Evolutionary conservation across 164 flowering plant species (phyloP).

Genomic region (Saururus chinensis): DNA sequence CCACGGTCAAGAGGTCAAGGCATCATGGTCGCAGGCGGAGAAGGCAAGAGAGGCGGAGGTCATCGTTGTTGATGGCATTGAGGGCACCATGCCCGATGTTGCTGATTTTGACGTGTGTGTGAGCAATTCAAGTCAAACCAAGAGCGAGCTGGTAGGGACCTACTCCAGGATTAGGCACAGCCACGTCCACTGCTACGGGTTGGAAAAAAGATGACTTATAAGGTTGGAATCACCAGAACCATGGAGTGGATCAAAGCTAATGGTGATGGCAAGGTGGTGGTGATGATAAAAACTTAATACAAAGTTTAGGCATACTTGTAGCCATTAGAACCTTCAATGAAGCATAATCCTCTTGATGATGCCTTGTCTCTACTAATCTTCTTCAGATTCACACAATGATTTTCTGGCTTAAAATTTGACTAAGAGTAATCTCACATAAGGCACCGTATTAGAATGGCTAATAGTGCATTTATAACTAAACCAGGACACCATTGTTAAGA

Average conservation of each 20-base stretch:
- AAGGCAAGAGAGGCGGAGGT: constrained; percentile 1
- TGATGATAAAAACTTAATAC: no score
- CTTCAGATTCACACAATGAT: no score
- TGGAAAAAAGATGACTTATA: background rate
- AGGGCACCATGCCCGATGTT: background rate
- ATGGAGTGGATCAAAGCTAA: constrained; percentile 1
- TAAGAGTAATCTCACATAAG: no score
- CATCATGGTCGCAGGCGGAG: background rate
- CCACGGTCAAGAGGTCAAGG: background rate
- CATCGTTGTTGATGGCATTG: constrained; percentile 1
- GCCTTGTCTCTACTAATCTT: no score
- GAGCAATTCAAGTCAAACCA: background rate
- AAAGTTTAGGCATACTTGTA: no score
- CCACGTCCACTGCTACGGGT: background rate
- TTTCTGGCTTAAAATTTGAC: no score
- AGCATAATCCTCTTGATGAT: no score
- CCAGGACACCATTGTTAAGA: no score
- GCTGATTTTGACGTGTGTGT: constrained; percentile 1
- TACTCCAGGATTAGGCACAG: background rate
- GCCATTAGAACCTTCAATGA: no score
- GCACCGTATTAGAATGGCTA: no score
- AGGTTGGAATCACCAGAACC: background rate
- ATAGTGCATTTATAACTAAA: no score
- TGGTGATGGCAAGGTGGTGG: background rate
- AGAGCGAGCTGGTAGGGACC: background rate